Evolutionary conservation across 2,329 filamentous ascomycete genomes (phyloP).

Genomic region (Xylariomycetidae sp.): DNA sequence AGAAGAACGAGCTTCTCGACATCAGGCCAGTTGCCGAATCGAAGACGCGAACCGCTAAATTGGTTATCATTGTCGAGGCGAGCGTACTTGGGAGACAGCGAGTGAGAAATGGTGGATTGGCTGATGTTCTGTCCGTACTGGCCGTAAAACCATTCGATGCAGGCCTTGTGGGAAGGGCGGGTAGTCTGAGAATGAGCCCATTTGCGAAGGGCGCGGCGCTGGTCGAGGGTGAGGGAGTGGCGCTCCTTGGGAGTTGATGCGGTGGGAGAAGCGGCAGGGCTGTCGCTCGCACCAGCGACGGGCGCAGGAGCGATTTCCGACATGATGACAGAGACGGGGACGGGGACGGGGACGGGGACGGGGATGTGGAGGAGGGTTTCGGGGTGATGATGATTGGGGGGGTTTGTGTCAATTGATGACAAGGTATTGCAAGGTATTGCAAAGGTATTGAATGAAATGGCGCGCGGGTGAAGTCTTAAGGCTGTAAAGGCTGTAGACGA

Average conservation of each 20-base stretch:
- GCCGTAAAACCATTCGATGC: conserved; percentile 58
- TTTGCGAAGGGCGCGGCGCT: conserved; percentile 54
- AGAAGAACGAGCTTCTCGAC: conserved; percentile 81
- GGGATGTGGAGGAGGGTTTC: too few relatives aligned
- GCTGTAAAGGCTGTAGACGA: too few relatives aligned
- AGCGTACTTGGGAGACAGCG: conserved; percentile 57
- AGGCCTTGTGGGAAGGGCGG: conserved; percentile 56
- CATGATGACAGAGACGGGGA: too few relatives aligned
- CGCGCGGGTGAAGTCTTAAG: too few relatives aligned
- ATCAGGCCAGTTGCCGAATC: conserved; percentile 61
- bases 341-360: conserved; percentile 8
- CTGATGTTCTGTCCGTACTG: conserved; percentile 58
- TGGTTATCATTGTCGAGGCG: conserved; percentile 57
- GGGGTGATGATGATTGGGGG: too few relatives aligned
- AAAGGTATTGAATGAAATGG: too few relatives aligned
- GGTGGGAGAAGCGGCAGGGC: conserved; percentile 13
- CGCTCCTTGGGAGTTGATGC: conserved; percentile 40
- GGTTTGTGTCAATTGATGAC: too few relatives aligned
- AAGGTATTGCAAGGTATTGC: too few relatives aligned
- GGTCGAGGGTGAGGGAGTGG: conserved; percentile 57
- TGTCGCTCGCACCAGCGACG: conserved; percentile 12
- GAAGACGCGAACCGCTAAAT: conserved; percentile 57
- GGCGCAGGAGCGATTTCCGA: too few relatives aligned
- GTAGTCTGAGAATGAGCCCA: conserved; percentile 55
- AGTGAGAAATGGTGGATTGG: conserved; percentile 60